Conservation (phyloP, 805 yeast genomes). For the Starmerella etchellsii region DNA sequence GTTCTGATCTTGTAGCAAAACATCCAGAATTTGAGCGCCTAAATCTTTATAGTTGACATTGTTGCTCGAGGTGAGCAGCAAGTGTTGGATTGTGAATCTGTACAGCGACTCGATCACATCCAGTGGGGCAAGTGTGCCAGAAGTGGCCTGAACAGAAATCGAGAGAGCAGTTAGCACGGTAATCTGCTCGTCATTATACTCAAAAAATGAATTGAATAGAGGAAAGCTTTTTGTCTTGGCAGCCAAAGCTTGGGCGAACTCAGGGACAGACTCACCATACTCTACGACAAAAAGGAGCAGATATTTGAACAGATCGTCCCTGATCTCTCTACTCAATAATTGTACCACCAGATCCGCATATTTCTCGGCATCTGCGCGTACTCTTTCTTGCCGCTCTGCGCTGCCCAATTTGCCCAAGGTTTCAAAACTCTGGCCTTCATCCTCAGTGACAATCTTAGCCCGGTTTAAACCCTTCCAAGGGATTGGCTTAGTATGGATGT, state of each 20-base stretch:
- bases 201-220: slow-evolving; percentile 36
- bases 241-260: slow-evolving; percentile 30
- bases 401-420: slow-evolving; percentile 36
- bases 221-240: slow-evolving; percentile 34
- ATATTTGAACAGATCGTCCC: slow-evolving; percentile 57
- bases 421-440: slow-evolving; percentile 53
- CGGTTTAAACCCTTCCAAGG: slow-evolving; percentile 89
- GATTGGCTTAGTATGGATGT: slow-evolving; percentile 63
- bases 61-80: slow-evolving; percentile 25
- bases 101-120: slow-evolving; percentile 27
- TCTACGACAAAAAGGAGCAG: slow-evolving; percentile 52
- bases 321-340: slow-evolving; percentile 39
- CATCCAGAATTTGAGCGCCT: slow-evolving; percentile 52
- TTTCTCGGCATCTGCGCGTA: slow-evolving; percentile 32
- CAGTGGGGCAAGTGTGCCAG: slow-evolving; percentile 26
- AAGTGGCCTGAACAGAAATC: slow-evolving; percentile 35
- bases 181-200: slow-evolving; percentile 42
- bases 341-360: slow-evolving; percentile 45
- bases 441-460: slow-evolving; percentile 49
- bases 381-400: slow-evolving; percentile 25
- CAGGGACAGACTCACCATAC: slow-evolving; percentile 27
- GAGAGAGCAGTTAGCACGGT: slow-evolving; percentile 44
- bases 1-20: slow-evolving; percentile 41
- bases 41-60: slow-evolving; percentile 45
- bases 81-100: slow-evolving; percentile 23